Percentiles rank a stretch among this genome's conserved stretches.
phyloP scores from a whole-genome alignment of 2,329 filamentous ascomycete species.

The Hawksworthiomyces lignivorus region DNA sequence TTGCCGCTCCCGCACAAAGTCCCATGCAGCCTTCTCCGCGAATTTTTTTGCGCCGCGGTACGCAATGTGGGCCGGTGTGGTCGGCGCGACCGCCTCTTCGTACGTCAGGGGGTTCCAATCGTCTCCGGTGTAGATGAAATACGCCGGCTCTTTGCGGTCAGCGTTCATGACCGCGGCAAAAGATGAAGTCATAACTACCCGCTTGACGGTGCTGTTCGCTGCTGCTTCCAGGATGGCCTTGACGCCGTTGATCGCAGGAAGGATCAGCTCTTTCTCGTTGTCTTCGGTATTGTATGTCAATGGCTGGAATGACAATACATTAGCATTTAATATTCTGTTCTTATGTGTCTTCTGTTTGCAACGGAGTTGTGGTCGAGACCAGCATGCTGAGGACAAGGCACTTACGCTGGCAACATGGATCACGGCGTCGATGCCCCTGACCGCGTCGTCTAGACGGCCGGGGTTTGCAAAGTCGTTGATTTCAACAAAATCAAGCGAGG shows the following conservation, averaged over 20 bases:
- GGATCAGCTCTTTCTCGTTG: conserved; percentile 36
- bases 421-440: conserved; percentile 23
- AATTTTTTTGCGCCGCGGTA: conserved; percentile 50
- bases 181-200: conserved; percentile 20
- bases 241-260: conserved; percentile 39
- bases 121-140: conserved; percentile 31
- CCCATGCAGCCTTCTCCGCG: conserved; percentile 46
- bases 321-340: neutral
- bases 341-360: neutral
- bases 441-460: conserved; percentile 22
- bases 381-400: neutral
- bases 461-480: conserved; percentile 32
- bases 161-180: conserved; percentile 15
- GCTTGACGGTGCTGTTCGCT: conserved; percentile 16
- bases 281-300: conserved; percentile 33
- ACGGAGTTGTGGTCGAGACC: no score
- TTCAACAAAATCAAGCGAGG: conserved; percentile 31
- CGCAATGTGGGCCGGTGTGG: conserved; percentile 26
- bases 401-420: conserved; percentile 23
- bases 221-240: conserved; percentile 31
- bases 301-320: conserved; percentile 15
- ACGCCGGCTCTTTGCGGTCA: conserved; percentile 17
- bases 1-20: conserved; percentile 33
- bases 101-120: conserved; percentile 47
- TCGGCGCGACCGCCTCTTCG: conserved; percentile 32